phyloP scores from a whole-genome alignment of 495 filamentous ascomycete genomes.

The Lindgomyces ingoldianus region DNA sequence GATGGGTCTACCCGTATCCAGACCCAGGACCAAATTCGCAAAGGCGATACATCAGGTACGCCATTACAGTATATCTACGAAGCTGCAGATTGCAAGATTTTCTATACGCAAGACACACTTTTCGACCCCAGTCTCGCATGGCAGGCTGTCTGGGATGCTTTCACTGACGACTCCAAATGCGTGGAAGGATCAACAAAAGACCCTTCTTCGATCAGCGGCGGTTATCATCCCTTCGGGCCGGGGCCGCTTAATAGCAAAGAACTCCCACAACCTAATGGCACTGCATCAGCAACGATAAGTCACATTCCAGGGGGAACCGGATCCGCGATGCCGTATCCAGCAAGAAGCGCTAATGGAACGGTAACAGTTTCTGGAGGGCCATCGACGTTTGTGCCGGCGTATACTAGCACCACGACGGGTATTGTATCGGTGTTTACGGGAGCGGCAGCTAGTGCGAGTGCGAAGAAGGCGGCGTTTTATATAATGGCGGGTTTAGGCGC shows the following conservation, averaged over 20 bases:
- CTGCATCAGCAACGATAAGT: too few relatives aligned
- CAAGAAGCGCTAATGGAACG: too few relatives aligned
- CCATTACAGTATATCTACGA: conserved; percentile 35
- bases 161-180: conserved; percentile 12
- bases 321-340: too few relatives aligned
- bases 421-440: too few relatives aligned
- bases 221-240: conserved; percentile 41
- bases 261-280: background rate
- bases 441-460: too few relatives aligned
- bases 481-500: too few relatives aligned
- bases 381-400: too few relatives aligned
- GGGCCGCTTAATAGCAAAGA: conserved; percentile 26
- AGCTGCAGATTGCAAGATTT: conserved; percentile 34
- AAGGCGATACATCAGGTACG: conserved; percentile 16
- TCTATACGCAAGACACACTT: conserved; percentile 14
- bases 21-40: conserved; percentile 26
- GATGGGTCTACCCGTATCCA: conserved; percentile 9
- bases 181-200: conserved; percentile 24
- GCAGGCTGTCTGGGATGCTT: conserved; percentile 21
- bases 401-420: too few relatives aligned
- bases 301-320: too few relatives aligned
- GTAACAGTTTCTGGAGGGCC: too few relatives aligned
- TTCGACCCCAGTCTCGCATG: conserved; percentile 18
- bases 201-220: conserved; percentile 20
- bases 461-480: too few relatives aligned